These are phyloP conservation scores for Suillus hirtellus DNA, from an alignment of 768 basidiomycete genomes.

Conservation along the genomic window DNA sequence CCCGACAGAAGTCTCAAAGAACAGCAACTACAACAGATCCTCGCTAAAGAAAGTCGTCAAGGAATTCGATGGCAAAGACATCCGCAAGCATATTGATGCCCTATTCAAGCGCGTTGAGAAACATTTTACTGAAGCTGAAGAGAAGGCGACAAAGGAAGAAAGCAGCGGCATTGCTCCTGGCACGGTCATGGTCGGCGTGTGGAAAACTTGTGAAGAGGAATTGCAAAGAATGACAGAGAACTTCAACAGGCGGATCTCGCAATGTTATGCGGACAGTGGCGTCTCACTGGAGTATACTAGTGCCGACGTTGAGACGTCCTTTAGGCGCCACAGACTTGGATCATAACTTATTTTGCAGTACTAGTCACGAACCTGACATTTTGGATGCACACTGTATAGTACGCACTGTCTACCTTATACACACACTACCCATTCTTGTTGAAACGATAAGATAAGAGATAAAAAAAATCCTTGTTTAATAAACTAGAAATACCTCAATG, in stretches of 20 bases:
- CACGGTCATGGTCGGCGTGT: conserved; percentile 78
- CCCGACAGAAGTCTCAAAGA: conserved; percentile 73
- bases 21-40: conserved; percentile 71
- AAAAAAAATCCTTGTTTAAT: not conserved
- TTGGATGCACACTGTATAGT: conserved; percentile 8
- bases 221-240: conserved; percentile 69
- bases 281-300: conserved; percentile 71
- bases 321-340: conserved; percentile 59
- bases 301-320: conserved; percentile 75
- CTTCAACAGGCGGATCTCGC: conserved; percentile 66
- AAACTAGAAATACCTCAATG: not conserved
- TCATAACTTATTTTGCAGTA: conserved; percentile 15
- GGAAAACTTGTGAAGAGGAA: conserved; percentile 90
- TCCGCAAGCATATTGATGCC: conserved; percentile 84
- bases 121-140: conserved; percentile 86
- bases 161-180: conserved; percentile 55
- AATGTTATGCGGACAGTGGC: conserved; percentile 79
- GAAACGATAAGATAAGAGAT: not conserved
- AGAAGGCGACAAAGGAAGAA: conserved; percentile 57
- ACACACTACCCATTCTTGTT: not conserved
- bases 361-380: conserved; percentile 5
- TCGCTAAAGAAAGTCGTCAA: conserved; percentile 83
- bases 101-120: conserved; percentile 93
- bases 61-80: conserved; percentile 84
- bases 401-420: conserved; percentile 1